These are phyloP conservation scores for Chamaecrista fasciculata DNA, from an alignment of 306 rosid species.

Conservation along the genomic window DNA sequence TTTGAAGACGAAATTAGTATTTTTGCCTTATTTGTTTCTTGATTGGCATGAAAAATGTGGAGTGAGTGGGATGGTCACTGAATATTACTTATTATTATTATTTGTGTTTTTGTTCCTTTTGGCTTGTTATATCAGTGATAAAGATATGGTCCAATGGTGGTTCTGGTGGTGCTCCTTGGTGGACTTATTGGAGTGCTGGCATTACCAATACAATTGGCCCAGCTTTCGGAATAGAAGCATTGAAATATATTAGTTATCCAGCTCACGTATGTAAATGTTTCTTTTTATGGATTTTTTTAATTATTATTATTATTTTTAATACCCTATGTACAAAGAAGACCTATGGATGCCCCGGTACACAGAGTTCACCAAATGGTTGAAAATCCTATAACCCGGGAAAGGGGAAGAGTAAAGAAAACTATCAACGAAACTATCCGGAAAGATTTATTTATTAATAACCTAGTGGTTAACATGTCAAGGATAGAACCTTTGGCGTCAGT, in stretches of 20 bases:
- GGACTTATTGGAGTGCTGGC: constrained; percentile 73
- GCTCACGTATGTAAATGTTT: constrained; percentile 61
- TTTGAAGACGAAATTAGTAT: no score
- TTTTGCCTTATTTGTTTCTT: no score
- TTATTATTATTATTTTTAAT: no score
- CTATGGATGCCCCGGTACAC: no score
- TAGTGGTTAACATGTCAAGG: no score
- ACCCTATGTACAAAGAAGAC: no score
- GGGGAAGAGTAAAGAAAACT: no score
- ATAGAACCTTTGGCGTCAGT: no score
- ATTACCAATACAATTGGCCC: constrained; percentile 80
- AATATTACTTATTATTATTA: background rate
- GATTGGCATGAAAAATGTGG: background rate
- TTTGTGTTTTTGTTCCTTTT: background rate
- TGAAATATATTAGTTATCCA: constrained; percentile 75
- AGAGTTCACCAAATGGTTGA: no score
- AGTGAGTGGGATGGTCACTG: constrained; percentile 1
- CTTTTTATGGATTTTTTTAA: background rate
- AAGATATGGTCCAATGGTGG: constrained; percentile 58
- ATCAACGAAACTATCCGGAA: no score
- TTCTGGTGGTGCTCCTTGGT: constrained; percentile 67
- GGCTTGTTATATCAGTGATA: constrained; percentile 48
- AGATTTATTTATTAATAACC: no score
- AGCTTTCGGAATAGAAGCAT: constrained; percentile 79
- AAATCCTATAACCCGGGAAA: no score